These are phyloP conservation scores for Coffea canephora DNA, from an alignment of 257 asterid genomes.

Conservation along the genomic window DNA sequence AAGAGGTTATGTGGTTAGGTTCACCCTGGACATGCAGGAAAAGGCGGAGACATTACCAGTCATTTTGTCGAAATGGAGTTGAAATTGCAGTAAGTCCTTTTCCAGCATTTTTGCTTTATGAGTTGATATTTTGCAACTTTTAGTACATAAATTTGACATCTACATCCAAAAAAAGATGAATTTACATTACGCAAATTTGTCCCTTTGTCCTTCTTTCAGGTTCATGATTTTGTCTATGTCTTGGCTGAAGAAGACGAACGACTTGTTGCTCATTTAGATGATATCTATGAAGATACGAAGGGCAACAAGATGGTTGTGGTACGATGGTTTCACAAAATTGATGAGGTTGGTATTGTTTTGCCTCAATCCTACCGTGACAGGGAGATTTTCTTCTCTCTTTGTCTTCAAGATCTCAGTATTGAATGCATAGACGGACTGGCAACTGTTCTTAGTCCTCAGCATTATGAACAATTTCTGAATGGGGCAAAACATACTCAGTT, in stretches of 20 bases:
- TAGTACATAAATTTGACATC: background rate
- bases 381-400: conserved; percentile 91
- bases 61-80: conserved; percentile 71
- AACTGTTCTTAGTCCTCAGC: conserved; percentile 84
- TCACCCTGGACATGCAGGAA: conserved; percentile 65
- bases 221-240: conserved; percentile 68
- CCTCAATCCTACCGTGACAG: conserved; percentile 74
- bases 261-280: conserved; percentile 82
- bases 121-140: background rate
- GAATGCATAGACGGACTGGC: conserved; percentile 95
- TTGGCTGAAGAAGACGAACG: conserved; percentile 73
- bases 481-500: conserved; percentile 39
- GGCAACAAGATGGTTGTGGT: conserved; percentile 92
- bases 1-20: conserved; percentile 62
- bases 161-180: too few species aligned
- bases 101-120: background rate
- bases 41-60: conserved; percentile 57
- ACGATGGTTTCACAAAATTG: conserved; percentile 96
- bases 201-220: conserved; percentile 37
- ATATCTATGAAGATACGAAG: conserved; percentile 72
- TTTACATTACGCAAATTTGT: background rate
- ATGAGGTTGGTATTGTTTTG: conserved; percentile 90
- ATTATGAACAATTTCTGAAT: conserved; percentile 45
- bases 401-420: conserved; percentile 88
- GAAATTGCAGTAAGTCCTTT: conserved; percentile 56